Evolutionary conservation across 169 alveolate genomes (phyloP), one percentile per base, ranked within the genome.

Genomic region (Plasmodium coatneyi): DNA sequence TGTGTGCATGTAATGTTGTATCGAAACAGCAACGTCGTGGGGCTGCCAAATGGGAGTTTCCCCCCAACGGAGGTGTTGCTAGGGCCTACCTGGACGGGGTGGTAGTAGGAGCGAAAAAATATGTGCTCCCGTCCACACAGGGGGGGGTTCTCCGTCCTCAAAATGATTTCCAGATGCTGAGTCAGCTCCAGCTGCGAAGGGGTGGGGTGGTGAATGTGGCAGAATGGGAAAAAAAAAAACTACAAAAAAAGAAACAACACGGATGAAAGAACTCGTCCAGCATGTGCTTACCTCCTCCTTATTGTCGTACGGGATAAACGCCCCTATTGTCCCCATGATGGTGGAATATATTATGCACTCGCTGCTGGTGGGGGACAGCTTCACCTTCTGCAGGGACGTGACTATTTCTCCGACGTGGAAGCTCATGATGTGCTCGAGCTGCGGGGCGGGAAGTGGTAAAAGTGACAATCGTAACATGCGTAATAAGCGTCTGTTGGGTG

Each of bases 331-430:
- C 19, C 99, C 99, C 98, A 98, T 97, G 19, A 99, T 94, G 14
- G 99, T 99, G 30, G 99, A 98, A 93, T 98, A 98, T 19, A 99
- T 93, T 71, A 99, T 96, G 19, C 98, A 96, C 80, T 99, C 99
- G 25, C 98, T 94, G 22, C 98, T 98, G 12, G 98, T 96, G 14
- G 99, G 95, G 14, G 98, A 95, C 80, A 98, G 92, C 46, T 96
- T 92, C 34, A 98, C 97, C 89, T 98, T 99, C 92, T 97, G 97
- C 25, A 99, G 86, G 46, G 99, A 97, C 9, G 99, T 99, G 0
- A 98, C 98, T 9, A 98, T 96, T 92, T 99, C 99, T n/a, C 99
- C 99, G 39, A 98, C 97, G 96, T 98, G 99, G 95, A 98, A 99
- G 92, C 92, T 91, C 95, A 91, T 91, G 46, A 91, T 91, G 71